A percentile compares a stretch with the other conserved stretches of the same genome.
phyloP scores from a whole-genome alignment of 2,329 filamentous ascomycete genomes.

The Colletotrichum aenigma region DNA sequence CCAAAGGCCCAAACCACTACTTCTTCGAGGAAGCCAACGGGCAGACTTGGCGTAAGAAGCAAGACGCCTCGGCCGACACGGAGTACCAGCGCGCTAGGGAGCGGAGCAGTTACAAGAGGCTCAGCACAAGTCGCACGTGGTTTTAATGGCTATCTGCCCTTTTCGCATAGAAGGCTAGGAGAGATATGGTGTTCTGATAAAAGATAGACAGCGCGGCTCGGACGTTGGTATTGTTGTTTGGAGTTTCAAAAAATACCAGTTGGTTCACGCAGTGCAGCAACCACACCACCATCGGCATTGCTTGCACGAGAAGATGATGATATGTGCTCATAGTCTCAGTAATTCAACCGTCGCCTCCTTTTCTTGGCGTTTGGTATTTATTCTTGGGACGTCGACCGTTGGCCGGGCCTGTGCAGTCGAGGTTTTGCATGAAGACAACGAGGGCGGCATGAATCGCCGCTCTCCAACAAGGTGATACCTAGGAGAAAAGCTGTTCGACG shows the following conservation, averaged over 20 bases:
- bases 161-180: neutral
- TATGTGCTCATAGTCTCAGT: neutral
- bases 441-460: neutral
- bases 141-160: slow-evolving; percentile 32
- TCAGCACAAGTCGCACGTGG: slow-evolving; percentile 37
- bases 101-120: slow-evolving; percentile 27
- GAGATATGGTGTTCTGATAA: neutral
- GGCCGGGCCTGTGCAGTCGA: neutral
- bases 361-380: slow-evolving; percentile 8
- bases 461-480: slow-evolving; percentile 2
- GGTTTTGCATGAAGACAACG: neutral
- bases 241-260: slow-evolving; percentile 4
- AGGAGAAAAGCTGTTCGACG: neutral
- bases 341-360: neutral
- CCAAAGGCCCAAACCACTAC: slow-evolving; percentile 42
- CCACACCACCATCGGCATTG: neutral
- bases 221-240: neutral
- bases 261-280: neutral
- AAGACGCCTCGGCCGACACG: slow-evolving; percentile 1
- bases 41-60: slow-evolving; percentile 23
- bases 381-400: neutral
- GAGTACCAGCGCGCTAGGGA: slow-evolving; percentile 7
- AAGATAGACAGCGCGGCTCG: neutral
- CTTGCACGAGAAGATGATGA: neutral
- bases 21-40: slow-evolving; percentile 44